Evolutionary conservation across 2,329 filamentous ascomycete species (phyloP), one percentile per base, ranked within the genome.

Genomic region (Cytospora schulzeri): DNA sequence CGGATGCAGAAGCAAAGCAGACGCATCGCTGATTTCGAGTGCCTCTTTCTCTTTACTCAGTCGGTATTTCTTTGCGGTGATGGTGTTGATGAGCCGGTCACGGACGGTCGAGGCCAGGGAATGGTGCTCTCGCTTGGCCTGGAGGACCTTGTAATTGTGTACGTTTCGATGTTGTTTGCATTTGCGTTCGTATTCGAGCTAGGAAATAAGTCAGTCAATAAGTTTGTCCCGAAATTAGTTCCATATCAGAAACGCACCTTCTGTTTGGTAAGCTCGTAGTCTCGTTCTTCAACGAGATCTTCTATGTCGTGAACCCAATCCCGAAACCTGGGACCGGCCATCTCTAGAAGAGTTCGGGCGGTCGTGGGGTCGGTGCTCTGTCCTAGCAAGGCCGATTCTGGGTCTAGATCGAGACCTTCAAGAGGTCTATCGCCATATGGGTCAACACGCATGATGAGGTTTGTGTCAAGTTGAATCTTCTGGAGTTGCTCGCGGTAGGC

Each of bases 391-490:
- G 63, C 58, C 8, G 58, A 52, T 24, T 62, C 62, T 29, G 60
- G 60, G 50, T 65, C 65, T 17, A 65, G 55, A 48, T 79, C 77
- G 48, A 80, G 77, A 48, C 72, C 73, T 68, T 83, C 81, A 3
- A 80, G 75, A 1, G 79, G 78, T 24, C 78, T 75, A 56, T 80
- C 78, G 26, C 84, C 82, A 75, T 96, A 96, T 0, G 91, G 90
- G 72, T 97, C 90, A 60, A 95, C 91, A 70, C 91, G 88, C 75
- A 92, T 88, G 69, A 97, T 92, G 54, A 96, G 84, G 65, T 86
- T 91, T 78, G 93, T 93, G 76, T 97, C 93, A 69, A 92, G 88
- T 78, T 97, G 93, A n/a, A 97, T 87, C 69, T 92, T 92, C 72
- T 95, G 90, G 2, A 97, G 85, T 77, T 97, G 92, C 69, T 95